A percentile compares a stretch with the other conserved stretches of the same genome.
These are phyloP conservation scores for Chaetomiaceae sp. DNA, from an alignment of 2,329 filamentous ascomycete genomes.

Conservation along the genomic window DNA sequence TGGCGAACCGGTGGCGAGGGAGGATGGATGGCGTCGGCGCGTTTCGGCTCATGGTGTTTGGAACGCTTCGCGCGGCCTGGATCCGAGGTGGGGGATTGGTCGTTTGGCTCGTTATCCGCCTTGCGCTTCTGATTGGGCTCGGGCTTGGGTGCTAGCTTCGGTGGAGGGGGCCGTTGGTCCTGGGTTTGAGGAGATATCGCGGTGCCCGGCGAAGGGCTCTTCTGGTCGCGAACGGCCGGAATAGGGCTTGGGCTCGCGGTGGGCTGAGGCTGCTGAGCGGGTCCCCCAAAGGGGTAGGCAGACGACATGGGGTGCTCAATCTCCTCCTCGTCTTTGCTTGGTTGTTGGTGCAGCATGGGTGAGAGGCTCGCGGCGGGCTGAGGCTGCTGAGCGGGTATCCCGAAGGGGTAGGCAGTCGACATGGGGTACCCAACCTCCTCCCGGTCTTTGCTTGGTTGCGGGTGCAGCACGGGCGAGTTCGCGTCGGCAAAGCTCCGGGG, in stretches of 20 bases:
- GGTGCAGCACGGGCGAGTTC: not conserved
- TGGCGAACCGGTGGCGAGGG: not conserved
- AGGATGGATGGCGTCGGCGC: not conserved
- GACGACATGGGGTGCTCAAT: not conserved
- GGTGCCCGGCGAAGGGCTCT: not conserved
- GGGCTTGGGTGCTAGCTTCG: not conserved
- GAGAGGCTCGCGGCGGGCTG: not conserved
- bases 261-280: not conserved
- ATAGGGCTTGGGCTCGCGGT: not conserved
- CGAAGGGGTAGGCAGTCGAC: not conserved
- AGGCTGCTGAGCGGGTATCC: not conserved
- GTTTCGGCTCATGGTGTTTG: not conserved
- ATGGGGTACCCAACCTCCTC: not conserved
- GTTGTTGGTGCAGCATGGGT: not conserved
- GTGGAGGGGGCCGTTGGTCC: not conserved
- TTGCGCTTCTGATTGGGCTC: conserved; percentile 11
- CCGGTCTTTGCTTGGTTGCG: not conserved
- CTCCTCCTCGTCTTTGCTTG: not conserved
- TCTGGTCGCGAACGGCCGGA: not conserved
- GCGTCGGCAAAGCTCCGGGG: not conserved
- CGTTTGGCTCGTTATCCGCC: conserved; percentile 6
- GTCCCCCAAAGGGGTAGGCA: not conserved
- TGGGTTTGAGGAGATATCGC: not conserved
- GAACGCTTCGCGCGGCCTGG: conserved; percentile 8
- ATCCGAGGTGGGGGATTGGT: not conserved